Percentiles rank a stretch among this genome's conserved stretches.
Conservation (phyloP, 495 filamentous ascomycete species). For the Melanomma pulvis-pyrius region DNA sequence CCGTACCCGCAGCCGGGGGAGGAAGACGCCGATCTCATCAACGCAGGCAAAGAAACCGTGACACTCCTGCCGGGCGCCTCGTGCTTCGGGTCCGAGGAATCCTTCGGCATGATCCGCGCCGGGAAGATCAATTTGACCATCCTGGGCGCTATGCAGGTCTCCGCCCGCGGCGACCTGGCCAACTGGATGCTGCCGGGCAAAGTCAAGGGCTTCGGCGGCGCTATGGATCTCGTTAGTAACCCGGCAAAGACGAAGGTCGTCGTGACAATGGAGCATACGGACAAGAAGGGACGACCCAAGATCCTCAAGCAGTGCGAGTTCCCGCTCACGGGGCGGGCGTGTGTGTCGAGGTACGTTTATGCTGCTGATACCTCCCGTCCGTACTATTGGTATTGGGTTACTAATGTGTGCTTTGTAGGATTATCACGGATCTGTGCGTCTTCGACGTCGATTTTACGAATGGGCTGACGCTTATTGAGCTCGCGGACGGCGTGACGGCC, state of each 20-base stretch:
- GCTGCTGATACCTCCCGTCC: too few species aligned
- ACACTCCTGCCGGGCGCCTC: slow-evolving; percentile 60
- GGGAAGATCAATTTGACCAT: slow-evolving; percentile 64
- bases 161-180: slow-evolving; percentile 59
- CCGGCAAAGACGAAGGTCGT: slow-evolving; percentile 64
- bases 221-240: slow-evolving; percentile 65
- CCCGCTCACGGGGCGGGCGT: slow-evolving; percentile 56
- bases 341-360: too few species aligned
- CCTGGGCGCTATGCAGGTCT: slow-evolving; percentile 63
- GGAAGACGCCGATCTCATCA: slow-evolving; percentile 63
- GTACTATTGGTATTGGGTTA: too few species aligned
- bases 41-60: slow-evolving; percentile 65
- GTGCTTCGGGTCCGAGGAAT: slow-evolving; percentile 62
- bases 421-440: slow-evolving; percentile 62
- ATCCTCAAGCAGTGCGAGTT: slow-evolving; percentile 60
- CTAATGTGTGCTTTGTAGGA: too few species aligned
- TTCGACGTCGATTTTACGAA: slow-evolving; percentile 59
- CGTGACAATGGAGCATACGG: slow-evolving; percentile 63
- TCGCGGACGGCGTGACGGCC: slow-evolving; percentile 58
- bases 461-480: slow-evolving; percentile 57
- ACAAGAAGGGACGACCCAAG: slow-evolving; percentile 63
- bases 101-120: slow-evolving; percentile 64
- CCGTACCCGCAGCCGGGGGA: slow-evolving; percentile 59
- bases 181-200: slow-evolving; percentile 69
- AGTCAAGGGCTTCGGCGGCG: slow-evolving; percentile 67